Evolutionary conservation across 1,139 yeast species (phyloP), one percentile per base, ranked within the genome.

Genomic region (Yamadazyma epiphylla): DNA sequence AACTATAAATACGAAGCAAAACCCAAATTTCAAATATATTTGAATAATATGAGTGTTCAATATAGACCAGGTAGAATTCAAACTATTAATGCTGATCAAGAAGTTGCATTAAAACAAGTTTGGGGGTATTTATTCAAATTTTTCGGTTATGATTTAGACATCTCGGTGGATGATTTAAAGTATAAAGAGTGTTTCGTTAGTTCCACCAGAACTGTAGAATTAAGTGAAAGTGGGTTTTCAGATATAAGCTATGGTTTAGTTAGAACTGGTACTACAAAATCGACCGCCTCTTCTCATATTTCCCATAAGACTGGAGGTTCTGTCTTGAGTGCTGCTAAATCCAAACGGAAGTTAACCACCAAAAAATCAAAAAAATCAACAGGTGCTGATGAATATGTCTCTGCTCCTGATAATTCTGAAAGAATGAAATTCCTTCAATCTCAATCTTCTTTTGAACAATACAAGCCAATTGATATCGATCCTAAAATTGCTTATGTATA

Each of bases 1-100:
- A n/a, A n/a, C n/a, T n/a, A n/a, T n/a, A n/a, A n/a, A n/a, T n/a
- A n/a, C n/a, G n/a, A n/a, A n/a, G n/a, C n/a, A n/a, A n/a, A 11
- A 6, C 24, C 24, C 24, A 22, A 22, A n/a, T n/a, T n/a, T n/a
- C n/a, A n/a, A n/a, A n/a, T n/a, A n/a, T n/a, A n/a, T 19, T 9
- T n/a, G n/a, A n/a, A n/a, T n/a, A n/a, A n/a, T n/a, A 19, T 9
- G n/a, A 19, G 5, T 5, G 33, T 38, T 26, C 31, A 36, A 13
- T 55, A 39, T 37, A 56, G 69, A 32, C 66, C 66, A 4, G 72
- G 69, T 7, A 57, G 74, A 43, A 58, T 67, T 35, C 71, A 65
- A 35, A 49, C 66, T 17, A 53, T 68, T 28, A 53, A 50, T 29
- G 60, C 59, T 15, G 70, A 63, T 7, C 70, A 68, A 39, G 74